Evolutionary conservation across 2,329 filamentous ascomycete genomes (phyloP), one percentile per base, ranked within the genome.

Genomic region (Zasmidium angulare): DNA sequence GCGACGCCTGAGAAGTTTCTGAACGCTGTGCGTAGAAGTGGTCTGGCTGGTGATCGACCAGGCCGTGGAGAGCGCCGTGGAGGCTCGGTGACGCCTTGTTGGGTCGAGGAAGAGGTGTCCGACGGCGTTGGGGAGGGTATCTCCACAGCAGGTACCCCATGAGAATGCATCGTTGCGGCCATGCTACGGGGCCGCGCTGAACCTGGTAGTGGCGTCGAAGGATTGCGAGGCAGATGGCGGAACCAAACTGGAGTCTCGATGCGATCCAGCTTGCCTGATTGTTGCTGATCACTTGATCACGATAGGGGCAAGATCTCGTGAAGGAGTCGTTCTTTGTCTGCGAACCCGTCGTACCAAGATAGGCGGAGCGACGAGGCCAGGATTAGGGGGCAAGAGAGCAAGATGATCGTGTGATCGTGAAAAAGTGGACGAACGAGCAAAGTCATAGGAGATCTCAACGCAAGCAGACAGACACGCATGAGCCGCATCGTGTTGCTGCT

Each of bases 1-100:
- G 75, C 75, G 60, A 79, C 73, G 56, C 73, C 72, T 47, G 74
- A 71, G 62, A 79, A 74, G 50, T 74, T 74, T 20, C 75, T 70
- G 63, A 75, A 74, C 4, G 64, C 66, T 2, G 75, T 62, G 69
- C 74, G 68, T 65, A 81, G 65, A 61, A 70, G 46, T 64, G 72
- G 63, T 61, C 73, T 66, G 50, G 67, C 65, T 36, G 71, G 66
- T 4, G 68, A 64, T 9, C 67, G 63, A 46, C 60, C 63, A 31
- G 62, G 53, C 26, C 58, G 57, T 31, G 54, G 51, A 9, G 55
- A 61, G 17, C 58, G 59, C 23, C 55, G 59, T 26, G 55, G 60
- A 12, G 61, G 53, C n/a, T 58, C 21, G n/a, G 19, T 52, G 46
- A 64, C 56, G 50, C 55, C 63, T 49, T 67, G 65, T 22, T 61